Base-by-base conservation (phyloP, 306 rosid species). In the Luffa aegyptiaca region DNA sequence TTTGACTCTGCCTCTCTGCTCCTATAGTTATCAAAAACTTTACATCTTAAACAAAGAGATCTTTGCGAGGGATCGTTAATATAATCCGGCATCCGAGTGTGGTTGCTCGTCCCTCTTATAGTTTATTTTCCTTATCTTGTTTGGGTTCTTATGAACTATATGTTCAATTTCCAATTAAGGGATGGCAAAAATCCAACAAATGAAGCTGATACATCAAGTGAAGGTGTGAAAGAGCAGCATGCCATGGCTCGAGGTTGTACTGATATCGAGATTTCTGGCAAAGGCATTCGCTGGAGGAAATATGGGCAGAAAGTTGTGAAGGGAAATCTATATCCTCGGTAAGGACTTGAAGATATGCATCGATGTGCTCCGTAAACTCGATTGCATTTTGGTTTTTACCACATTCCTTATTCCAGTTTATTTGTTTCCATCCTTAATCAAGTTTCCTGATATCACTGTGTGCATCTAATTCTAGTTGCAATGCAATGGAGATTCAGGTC, bases 241-340 rank as follows among this genome's bases (percentile, higher is more conserved):
- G 76, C 85, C 53, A 85, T 86, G 85, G 89, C 86, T 85, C 97
- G 89, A 85, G 90, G 84, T 77, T 84, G 88, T 18, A 78, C 78
- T 1, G 93, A 91, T 82, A 81, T 90, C 41, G 97, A 91, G 76
- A 82, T 90, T 31, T 62, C 88, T 2, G 90, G 92, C 49, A 97
- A 95, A 80, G 97, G 97, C 61, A 89, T 90, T 81, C 97, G 97
- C 78, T 95, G 99, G 99, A 93, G 97, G 85, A 95, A 95, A 88
- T 95, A 95, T 82, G 99, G 99, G 9, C 97, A 95, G 90, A 95
- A 95, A 76, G 93, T 95, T 84, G 97, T 93, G 31, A 91, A 93
- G 88, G 97, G 97, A 18, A 95, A 90, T 87, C 93, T 96, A 84
- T 86, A 88, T 84, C 97, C 96, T 85, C 90, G 97, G 97, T 93